Evolutionary conservation across 2,329 filamentous ascomycete species (phyloP).

Genomic region (Colletotrichum noveboracense): DNA sequence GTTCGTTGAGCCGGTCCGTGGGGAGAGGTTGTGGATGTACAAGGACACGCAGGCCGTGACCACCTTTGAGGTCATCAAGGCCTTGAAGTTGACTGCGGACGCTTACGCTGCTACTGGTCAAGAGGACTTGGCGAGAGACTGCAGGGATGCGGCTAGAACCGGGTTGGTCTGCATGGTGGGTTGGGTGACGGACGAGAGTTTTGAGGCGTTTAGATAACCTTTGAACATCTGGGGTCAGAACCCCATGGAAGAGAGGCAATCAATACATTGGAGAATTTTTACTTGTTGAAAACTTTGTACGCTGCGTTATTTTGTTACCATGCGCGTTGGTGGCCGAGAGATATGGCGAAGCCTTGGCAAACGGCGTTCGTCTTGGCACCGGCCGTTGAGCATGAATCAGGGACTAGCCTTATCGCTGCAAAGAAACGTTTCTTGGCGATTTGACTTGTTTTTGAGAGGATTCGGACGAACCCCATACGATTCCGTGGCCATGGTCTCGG

Average conservation of each 20-base stretch:
- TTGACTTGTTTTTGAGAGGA: background rate
- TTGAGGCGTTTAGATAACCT: constrained; percentile 4
- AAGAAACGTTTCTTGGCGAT: background rate
- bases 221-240: background rate
- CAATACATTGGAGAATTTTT: background rate
- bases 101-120: constrained; percentile 33
- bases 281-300: background rate
- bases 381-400: background rate
- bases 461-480: background rate
- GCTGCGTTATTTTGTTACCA: background rate
- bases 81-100: constrained; percentile 32
- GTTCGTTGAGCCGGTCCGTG: constrained; percentile 27
- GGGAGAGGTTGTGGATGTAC: constrained; percentile 29
- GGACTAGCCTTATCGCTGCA: background rate
- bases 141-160: constrained; percentile 31
- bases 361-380: constrained; percentile 1
- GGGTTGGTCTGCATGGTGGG: constrained; percentile 36
- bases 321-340: background rate
- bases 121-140: constrained; percentile 28
- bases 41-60: constrained; percentile 28
- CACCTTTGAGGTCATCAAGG: constrained; percentile 39
- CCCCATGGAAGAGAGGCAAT: background rate
- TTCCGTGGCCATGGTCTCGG: background rate
- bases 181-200: constrained; percentile 31
- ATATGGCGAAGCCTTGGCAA: background rate